Evolutionary conservation across 2,329 filamentous ascomycete genomes (phyloP).

Genomic region (Chaetomium sp.): DNA sequence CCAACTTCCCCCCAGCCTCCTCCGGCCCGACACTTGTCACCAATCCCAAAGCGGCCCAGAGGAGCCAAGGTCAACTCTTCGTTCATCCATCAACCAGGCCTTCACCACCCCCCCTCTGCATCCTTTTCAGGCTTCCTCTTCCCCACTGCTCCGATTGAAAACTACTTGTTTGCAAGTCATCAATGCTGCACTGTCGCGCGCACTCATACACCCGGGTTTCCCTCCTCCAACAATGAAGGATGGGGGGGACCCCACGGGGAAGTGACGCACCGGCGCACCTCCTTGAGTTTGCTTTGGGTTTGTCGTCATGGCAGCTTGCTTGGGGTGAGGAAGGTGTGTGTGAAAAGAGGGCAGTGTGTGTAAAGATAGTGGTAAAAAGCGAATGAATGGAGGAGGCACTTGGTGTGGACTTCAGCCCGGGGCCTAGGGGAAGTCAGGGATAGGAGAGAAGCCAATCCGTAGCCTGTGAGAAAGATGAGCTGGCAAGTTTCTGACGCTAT

Average conservation of each 20-base stretch:
- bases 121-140: neutral
- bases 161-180: conserved; percentile 30
- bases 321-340: neutral
- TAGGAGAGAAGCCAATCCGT: neutral
- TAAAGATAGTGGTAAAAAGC: no score
- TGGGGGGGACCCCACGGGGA: no score
- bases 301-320: conserved; percentile 6
- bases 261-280: conserved; percentile 6
- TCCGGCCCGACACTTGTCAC: neutral
- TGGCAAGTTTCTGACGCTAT: neutral
- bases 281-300: neutral
- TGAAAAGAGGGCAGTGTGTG: no score
- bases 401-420: neutral
- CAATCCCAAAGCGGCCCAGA: neutral
- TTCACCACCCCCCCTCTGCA: no score
- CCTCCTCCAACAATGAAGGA: neutral
- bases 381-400: neutral
- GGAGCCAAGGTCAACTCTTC: no score
- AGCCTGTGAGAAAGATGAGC: neutral
- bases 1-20: neutral
- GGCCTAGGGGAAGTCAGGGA: neutral
- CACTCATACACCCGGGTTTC: neutral
- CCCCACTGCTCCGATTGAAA: conserved; percentile 34
- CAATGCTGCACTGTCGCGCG: conserved; percentile 20
- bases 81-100: no score